Percentiles rank a stretch among this genome's conserved stretches.
phyloP scores from a whole-genome alignment of 2,329 filamentous ascomycete species.

The Pestalotiopsis sp. region DNA sequence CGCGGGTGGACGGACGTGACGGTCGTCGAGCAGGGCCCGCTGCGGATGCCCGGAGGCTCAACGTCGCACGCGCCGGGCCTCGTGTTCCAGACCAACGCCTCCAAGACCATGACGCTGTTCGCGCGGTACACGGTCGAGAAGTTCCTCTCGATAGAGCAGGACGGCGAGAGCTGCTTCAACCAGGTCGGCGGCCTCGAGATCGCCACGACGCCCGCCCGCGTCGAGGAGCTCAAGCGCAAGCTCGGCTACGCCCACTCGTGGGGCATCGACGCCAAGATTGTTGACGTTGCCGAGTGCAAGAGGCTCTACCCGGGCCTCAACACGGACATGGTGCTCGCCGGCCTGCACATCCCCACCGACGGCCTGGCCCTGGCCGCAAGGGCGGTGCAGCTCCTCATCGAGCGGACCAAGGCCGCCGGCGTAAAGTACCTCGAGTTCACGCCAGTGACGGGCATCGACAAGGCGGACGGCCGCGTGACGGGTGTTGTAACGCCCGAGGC shows the following conservation, averaged over 20 bases:
- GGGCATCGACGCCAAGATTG: constrained; percentile 57
- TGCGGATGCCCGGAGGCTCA: constrained; percentile 65
- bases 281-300: constrained; percentile 55
- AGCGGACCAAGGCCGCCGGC: constrained; percentile 58
- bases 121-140: constrained; percentile 66
- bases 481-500: constrained; percentile 55
- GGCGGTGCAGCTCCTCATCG: constrained; percentile 64
- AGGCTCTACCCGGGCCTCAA: constrained; percentile 57
- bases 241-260: constrained; percentile 63
- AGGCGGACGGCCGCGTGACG: constrained; percentile 50
- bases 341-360: constrained; percentile 62
- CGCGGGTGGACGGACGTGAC: constrained; percentile 67
- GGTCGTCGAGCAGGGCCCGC: constrained; percentile 65
- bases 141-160: constrained; percentile 49
- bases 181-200: constrained; percentile 65
- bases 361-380: constrained; percentile 62
- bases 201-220: constrained; percentile 59
- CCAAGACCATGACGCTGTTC: constrained; percentile 59
- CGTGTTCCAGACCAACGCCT: constrained; percentile 64
- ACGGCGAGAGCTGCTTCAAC: constrained; percentile 53
- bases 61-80: constrained; percentile 67
- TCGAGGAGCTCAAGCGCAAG: constrained; percentile 65
- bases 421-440: constrained; percentile 60
- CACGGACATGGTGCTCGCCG: constrained; percentile 55
- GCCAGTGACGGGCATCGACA: constrained; percentile 59